Conservation (phyloP, 2,329 filamentous ascomycete genomes). For the Penicillium sp. region DNA sequence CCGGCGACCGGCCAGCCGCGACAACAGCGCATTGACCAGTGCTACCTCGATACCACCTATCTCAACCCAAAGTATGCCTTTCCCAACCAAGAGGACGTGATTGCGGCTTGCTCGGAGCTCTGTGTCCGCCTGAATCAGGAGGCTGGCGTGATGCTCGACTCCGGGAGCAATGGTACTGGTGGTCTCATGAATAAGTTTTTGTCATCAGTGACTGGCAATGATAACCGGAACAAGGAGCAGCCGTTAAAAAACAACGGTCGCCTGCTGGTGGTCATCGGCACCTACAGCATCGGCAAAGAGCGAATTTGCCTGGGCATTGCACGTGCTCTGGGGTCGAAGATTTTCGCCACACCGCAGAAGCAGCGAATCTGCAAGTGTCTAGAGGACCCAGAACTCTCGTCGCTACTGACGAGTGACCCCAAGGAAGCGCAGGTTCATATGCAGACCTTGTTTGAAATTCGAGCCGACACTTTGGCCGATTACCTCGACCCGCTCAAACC, state of each 20-base stretch:
- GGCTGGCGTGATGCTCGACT: conserved; percentile 55
- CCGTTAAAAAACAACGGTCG: conserved; percentile 55
- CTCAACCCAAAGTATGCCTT: conserved; percentile 95
- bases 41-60: conserved; percentile 97
- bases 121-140: conserved; percentile 74
- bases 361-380: conserved; percentile 80
- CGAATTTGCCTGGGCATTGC: conserved; percentile 92
- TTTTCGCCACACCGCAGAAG: conserved; percentile 81
- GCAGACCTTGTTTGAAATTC: conserved; percentile 93
- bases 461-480: conserved; percentile 82
- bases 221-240: conserved; percentile 23
- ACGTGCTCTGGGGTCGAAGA: conserved; percentile 78
- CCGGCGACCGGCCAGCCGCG: conserved; percentile 65
- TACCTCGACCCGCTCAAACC: conserved; percentile 79
- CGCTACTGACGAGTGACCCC: conserved; percentile 75
- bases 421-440: conserved; percentile 92
- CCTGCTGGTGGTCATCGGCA: conserved; percentile 88
- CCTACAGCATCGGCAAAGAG: conserved; percentile 97
- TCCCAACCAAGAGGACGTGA: conserved; percentile 82
- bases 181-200: conserved; percentile 64
- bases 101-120: conserved; percentile 81
- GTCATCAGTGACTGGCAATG: conserved; percentile 42
- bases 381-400: conserved; percentile 76
- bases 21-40: conserved; percentile 88
- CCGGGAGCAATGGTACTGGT: conserved; percentile 54